Evolutionary conservation across 2,329 filamentous ascomycete genomes (phyloP), one percentile per base, ranked within the genome.

Genomic region (Exserohilum turcica): DNA sequence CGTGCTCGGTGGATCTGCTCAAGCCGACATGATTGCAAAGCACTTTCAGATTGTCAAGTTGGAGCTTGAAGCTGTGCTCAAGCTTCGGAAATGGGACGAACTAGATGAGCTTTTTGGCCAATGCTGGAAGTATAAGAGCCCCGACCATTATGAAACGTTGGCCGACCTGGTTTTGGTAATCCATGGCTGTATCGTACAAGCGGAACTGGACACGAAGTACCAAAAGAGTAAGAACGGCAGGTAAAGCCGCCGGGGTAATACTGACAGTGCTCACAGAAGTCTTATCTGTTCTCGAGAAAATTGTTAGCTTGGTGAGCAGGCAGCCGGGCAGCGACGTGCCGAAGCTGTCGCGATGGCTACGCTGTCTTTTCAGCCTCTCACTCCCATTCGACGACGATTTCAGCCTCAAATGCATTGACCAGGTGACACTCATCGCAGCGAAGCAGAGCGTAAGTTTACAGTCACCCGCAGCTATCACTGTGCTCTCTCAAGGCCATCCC

Each of bases 41-140:
- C 77, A 89, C 31, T 80, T 86, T 5, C 82, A 85, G 2, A 74
- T 96, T 15, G 77, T 91, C 6, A 84, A 88, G 0, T 90, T 92
- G 59, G 89, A 94, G 60, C 89, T 96, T 56, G 92, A 96, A 76
- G 88, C 86, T 2, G 85, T 87, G 0, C 76, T 89, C 33, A 80
- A 79, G 28, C 77, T 94, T 4, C 82, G 85, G 54, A 79, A 82
- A 16, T 94, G 87, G 88, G 82, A 89, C 37, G 80, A 84, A 32
- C 76, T 95, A 1, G 76, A 80, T 5, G 72, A 77, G 13, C 83
- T 91, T 6, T 81, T 94, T 18, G 74, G 80, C 15, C 75, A 69
- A 32, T 72, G 70, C 45, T 74, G 68, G 69, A 70, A 59, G 43
- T 74, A 72, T 47, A 69, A 72, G 32, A 66, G 65, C 21, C 61